Percentiles rank a stretch among this genome's conserved stretches.
phyloP scores from a whole-genome alignment of 169 alveolate species.

The Plasmodium inui region DNA sequence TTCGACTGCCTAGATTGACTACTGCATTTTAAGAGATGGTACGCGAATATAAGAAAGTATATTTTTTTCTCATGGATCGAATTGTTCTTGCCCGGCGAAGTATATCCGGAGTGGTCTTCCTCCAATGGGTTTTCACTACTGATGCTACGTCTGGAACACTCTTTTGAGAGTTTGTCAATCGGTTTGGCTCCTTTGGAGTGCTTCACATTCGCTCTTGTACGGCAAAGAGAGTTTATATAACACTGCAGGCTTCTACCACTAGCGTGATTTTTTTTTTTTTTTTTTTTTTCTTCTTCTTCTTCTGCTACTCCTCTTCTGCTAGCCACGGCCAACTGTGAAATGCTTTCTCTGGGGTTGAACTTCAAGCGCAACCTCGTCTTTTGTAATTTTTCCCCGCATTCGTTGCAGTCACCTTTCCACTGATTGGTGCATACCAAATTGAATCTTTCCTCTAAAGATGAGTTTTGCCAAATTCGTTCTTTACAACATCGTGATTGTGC shows the following conservation, averaged over 20 bases:
- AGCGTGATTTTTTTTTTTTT: neutral
- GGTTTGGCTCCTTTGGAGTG: neutral
- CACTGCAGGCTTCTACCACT: neutral
- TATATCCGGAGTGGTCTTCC: neutral
- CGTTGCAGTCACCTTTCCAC: neutral
- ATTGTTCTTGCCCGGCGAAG: neutral
- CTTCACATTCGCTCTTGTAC: neutral
- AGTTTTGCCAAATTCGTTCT: neutral
- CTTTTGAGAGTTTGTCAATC: neutral
- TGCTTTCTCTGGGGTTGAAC: neutral
- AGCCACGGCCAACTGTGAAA: neutral
- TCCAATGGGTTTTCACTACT: neutral
- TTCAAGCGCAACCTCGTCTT: conserved; percentile 2
- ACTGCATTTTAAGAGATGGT: conserved; percentile 10
- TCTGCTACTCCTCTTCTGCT: neutral
- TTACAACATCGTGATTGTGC: neutral
- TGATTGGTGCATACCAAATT: neutral
- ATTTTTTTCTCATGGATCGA: conserved; percentile 9
- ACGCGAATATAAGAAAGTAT: conserved; percentile 38
- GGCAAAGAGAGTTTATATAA: neutral
- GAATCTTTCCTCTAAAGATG: neutral
- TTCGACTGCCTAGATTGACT: neutral
- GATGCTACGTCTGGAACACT: neutral
- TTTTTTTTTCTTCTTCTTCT: too few species aligned
- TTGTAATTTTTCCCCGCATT: neutral